Evolutionary conservation across 1,284 basidiomycete genomes (phyloP), one percentile per base, ranked within the genome.

Genomic region (Leccinum ponderosum): DNA sequence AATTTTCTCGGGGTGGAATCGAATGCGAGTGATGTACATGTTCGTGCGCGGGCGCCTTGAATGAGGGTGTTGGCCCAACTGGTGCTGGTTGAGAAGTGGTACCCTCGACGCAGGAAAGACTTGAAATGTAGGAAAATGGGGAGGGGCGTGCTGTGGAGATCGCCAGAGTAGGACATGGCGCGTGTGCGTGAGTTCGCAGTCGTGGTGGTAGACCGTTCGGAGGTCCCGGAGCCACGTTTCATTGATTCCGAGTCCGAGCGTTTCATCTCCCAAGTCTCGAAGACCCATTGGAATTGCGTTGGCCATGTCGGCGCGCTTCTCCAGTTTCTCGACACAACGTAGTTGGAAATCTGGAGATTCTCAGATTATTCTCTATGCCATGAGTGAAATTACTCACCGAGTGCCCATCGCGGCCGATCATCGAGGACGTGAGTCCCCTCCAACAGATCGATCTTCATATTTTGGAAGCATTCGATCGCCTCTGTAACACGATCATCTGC

Each of bases 1-100:
- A 91, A 78, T 90, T 93, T 75, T 90, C 90, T 58, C 87, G 78
- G 8, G 87, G 90, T 14, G 89, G 90, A 55, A 92, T 91, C 7
- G 89, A 86, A 69, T 86, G 79, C 1, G 80, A 64, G 61, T 80
- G 79, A 61, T 81, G 79, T 1, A 78, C 79, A 67, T 77, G 75
- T 50, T 75, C 73, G 63, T 78, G 77, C 0, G 76, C 75, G 15
- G 75, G 75, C 4, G 73, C 64, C 53, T 74, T 72, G 68, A 76
- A 74, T 4, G 71, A 58, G 6, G 42, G 42, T 1, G 57, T 61
- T 11, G 63, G 55, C 17, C 44, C 59, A 3, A 54, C 37, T 17
- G 55, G 68, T 17, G 62, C 25, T 12, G 71, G 25, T 22, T 22
- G 22, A 22, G 64, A 17, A 47, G 61, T 2, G 29, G 15, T 3